These are phyloP conservation scores for Claviceps sp. DNA, from an alignment of 2,329 filamentous ascomycete genomes.

Conservation along the genomic window DNA sequence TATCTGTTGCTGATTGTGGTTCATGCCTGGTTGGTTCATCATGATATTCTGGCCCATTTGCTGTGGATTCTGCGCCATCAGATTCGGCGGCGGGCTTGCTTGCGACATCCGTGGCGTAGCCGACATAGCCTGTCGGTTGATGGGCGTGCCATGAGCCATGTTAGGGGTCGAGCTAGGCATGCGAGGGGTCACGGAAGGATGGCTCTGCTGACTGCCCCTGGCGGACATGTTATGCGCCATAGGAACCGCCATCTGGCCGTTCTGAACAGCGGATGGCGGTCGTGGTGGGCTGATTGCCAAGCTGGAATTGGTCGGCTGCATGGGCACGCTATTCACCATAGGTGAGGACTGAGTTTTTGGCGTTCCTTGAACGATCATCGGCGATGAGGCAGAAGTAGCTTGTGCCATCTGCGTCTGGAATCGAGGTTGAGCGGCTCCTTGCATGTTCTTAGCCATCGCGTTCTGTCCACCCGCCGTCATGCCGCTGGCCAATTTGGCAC, in stretches of 20 bases:
- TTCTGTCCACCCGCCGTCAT: slow-evolving; percentile 17
- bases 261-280: slow-evolving; percentile 52
- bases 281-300: slow-evolving; percentile 56
- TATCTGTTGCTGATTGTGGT: slow-evolving; percentile 23
- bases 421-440: slow-evolving; percentile 28
- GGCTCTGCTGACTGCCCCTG: slow-evolving; percentile 53
- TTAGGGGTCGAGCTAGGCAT: slow-evolving; percentile 49
- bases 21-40: slow-evolving; percentile 35
- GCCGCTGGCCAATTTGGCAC: slow-evolving; percentile 26
- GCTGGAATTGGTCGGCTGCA: slow-evolving; percentile 53
- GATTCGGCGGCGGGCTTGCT: slow-evolving; percentile 45
- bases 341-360: slow-evolving; percentile 54
- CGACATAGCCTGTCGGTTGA: slow-evolving; percentile 35
- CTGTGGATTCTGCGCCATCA: slow-evolving; percentile 44
- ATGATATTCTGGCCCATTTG: slow-evolving; percentile 40
- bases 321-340: slow-evolving; percentile 46
- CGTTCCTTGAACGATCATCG: slow-evolving; percentile 48
- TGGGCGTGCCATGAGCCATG: slow-evolving; percentile 45
- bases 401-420: slow-evolving; percentile 47
- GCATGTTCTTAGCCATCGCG: slow-evolving; percentile 26
- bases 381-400: slow-evolving; percentile 48
- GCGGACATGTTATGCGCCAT: slow-evolving; percentile 51
- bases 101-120: slow-evolving; percentile 50
- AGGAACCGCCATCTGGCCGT: slow-evolving; percentile 42
- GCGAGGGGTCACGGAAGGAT: slow-evolving; percentile 48